These are phyloP conservation scores for Endotrypanum monterogeii DNA, from an alignment of 208 protist genomes.

Conservation along the genomic window DNA sequence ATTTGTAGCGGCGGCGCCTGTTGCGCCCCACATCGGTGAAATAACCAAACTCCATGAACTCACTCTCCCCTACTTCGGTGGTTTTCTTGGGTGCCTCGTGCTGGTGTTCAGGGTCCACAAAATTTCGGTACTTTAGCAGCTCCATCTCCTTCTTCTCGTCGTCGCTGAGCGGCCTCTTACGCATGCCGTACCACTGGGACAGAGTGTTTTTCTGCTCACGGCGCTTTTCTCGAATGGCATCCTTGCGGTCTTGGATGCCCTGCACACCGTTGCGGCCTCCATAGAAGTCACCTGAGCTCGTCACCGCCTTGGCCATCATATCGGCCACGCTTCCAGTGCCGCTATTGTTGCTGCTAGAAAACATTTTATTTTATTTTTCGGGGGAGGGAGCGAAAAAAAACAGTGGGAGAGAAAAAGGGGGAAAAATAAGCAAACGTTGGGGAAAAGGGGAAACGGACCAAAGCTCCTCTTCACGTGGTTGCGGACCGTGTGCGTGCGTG, in stretches of 20 bases:
- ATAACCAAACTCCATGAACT: constrained; percentile 91
- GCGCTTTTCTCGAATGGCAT: constrained; percentile 62
- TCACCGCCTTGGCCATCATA: constrained; percentile 90
- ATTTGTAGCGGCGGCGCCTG: constrained; percentile 76
- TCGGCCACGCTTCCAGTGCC: constrained; percentile 35
- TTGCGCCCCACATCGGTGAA: constrained; percentile 77
- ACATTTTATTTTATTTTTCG: no score
- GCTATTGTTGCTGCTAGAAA: constrained; percentile 1
- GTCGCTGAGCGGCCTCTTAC: constrained; percentile 49
- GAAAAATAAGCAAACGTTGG: no score
- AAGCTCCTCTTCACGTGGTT: no score
- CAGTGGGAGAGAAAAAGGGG: no score
- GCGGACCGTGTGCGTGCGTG: not conserved
- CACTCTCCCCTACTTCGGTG: constrained; percentile 32
- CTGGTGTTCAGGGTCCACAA: constrained; percentile 73
- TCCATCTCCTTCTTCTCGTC: constrained; percentile 80
- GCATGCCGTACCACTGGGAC: constrained; percentile 90
- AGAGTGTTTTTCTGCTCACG: constrained; percentile 76
- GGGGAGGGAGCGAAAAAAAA: no score
- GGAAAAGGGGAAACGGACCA: no score
- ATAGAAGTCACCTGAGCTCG: constrained; percentile 69
- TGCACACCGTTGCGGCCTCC: constrained; percentile 57
- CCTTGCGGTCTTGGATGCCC: constrained; percentile 74
- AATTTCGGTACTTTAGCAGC: constrained; percentile 89
- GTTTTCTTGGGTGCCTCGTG: constrained; percentile 85